Percentiles rank a stretch among this genome's conserved stretches.
phyloP scores from a whole-genome alignment of 169 alveolate species.

The Amoebophrya sp. region DNA sequence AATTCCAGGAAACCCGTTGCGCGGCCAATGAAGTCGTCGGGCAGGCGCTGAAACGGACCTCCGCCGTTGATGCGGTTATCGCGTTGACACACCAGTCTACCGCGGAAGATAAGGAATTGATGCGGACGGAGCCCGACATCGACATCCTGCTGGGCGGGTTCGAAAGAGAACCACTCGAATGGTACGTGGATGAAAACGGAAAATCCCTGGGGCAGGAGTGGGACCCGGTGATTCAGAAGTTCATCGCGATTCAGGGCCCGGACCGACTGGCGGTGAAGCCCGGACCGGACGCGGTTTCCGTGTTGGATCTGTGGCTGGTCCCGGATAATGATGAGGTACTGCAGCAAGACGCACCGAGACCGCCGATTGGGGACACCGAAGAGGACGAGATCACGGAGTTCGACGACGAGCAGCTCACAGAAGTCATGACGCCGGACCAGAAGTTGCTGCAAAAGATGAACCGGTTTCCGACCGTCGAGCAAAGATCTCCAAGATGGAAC shows the following conservation, averaged over 20 bases:
- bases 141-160: neutral
- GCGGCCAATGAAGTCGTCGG: slow-evolving; percentile 2
- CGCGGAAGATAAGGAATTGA: neutral
- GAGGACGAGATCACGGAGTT: too few species aligned
- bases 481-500: too few species aligned
- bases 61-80: neutral
- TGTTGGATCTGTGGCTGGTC: slow-evolving; percentile 5
- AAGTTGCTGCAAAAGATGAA: too few species aligned
- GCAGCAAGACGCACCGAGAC: too few species aligned
- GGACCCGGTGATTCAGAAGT: neutral
- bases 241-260: neutral
- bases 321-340: neutral
- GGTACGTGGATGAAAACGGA: neutral
- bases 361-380: too few species aligned
- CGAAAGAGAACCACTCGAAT: neutral
- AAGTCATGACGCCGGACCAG: too few species aligned
- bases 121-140: slow-evolving; percentile 11
- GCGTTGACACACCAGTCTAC: neutral
- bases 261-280: neutral
- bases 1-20: neutral
- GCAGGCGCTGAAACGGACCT: neutral
- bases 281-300: slow-evolving; percentile 12
- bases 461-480: too few species aligned
- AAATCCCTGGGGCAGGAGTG: neutral
- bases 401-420: too few species aligned